Evolutionary conservation across 225 moss, liverwort and hornwort genomes (phyloP).

Genomic region (Polytrichum formosum): DNA sequence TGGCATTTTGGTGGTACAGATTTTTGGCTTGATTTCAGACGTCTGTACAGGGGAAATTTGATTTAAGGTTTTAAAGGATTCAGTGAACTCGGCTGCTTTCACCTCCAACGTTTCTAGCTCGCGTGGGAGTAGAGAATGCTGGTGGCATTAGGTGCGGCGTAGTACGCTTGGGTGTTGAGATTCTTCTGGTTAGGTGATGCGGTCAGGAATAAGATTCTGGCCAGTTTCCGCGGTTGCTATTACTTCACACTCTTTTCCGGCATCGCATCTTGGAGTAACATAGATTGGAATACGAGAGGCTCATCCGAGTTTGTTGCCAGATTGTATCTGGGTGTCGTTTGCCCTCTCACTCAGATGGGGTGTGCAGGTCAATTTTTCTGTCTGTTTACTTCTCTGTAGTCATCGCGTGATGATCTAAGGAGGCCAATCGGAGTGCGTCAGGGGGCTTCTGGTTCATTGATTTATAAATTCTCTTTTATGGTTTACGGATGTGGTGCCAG

Average conservation of each 20-base stretch:
- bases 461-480: not conserved
- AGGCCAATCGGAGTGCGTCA: not conserved
- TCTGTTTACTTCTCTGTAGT: not conserved
- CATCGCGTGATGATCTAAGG: not conserved
- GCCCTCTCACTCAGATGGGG: not conserved
- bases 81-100: not conserved
- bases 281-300: not conserved
- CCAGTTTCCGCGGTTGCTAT: not conserved
- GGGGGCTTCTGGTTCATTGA: not conserved
- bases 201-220: not conserved
- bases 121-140: not conserved
- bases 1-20: too few relatives aligned
- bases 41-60: too few relatives aligned
- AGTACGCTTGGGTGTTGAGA: not conserved
- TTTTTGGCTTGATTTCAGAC: too few relatives aligned
- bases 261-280: not conserved
- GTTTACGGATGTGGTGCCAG: not conserved
- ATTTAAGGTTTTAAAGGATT: too few relatives aligned
- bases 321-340: not conserved
- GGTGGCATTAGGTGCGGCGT: conserved; percentile 4
- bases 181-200: not conserved
- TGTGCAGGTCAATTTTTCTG: not conserved
- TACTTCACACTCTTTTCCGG: not conserved
- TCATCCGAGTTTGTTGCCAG: not conserved
- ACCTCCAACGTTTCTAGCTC: not conserved